Evolutionary conservation across 2,329 filamentous ascomycete species (phyloP).

Genomic region (Intubia oerlemansii): DNA sequence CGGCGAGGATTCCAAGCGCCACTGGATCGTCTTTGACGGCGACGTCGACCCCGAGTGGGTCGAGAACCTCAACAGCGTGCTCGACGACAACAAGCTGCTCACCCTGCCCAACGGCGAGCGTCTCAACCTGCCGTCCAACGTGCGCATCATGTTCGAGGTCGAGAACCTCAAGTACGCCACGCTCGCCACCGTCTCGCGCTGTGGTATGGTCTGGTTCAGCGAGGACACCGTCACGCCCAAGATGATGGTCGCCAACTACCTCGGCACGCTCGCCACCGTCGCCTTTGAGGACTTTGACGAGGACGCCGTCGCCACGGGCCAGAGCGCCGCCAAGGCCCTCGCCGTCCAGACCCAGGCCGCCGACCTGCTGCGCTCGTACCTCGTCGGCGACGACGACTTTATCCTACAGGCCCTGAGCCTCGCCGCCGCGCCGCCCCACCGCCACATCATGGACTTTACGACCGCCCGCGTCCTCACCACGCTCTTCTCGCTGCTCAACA

Average conservation of each 20-base stretch:
- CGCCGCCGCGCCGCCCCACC: slow-evolving; percentile 57
- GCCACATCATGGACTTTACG: slow-evolving; percentile 98
- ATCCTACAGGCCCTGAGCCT: slow-evolving; percentile 56
- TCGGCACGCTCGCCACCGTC: slow-evolving; percentile 60
- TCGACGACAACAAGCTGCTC: slow-evolving; percentile 96
- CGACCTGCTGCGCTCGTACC: slow-evolving; percentile 51
- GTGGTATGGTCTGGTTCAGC: slow-evolving; percentile 99
- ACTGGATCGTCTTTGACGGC: slow-evolving; percentile 99
- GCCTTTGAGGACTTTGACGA: slow-evolving; percentile 93
- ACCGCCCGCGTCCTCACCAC: slow-evolving; percentile 77
- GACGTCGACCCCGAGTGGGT: slow-evolving; percentile 99
- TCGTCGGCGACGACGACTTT: slow-evolving; percentile 62
- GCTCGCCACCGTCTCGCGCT: slow-evolving; percentile 94
- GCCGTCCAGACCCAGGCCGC: slow-evolving; percentile 62
- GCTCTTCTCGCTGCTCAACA: slow-evolving; percentile 87
- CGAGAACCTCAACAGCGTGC: slow-evolving; percentile 96
- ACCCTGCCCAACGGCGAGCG: slow-evolving; percentile 96
- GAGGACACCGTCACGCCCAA: slow-evolving; percentile 84
- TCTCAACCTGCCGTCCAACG: slow-evolving; percentile 80
- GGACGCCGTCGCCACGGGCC: slow-evolving; percentile 51
- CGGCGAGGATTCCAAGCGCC: slow-evolving; percentile 87
- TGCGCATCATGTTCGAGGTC: slow-evolving; percentile 99
- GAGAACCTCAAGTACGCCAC: slow-evolving; percentile 96
- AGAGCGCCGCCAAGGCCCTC: slow-evolving; percentile 57
- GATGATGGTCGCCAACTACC: slow-evolving; percentile 87